Percentiles rank a stretch among this genome's conserved stretches.
These are phyloP conservation scores for Glarea lozoyensis DNA, from an alignment of 495 filamentous ascomycete species.

Conservation along the genomic window DNA sequence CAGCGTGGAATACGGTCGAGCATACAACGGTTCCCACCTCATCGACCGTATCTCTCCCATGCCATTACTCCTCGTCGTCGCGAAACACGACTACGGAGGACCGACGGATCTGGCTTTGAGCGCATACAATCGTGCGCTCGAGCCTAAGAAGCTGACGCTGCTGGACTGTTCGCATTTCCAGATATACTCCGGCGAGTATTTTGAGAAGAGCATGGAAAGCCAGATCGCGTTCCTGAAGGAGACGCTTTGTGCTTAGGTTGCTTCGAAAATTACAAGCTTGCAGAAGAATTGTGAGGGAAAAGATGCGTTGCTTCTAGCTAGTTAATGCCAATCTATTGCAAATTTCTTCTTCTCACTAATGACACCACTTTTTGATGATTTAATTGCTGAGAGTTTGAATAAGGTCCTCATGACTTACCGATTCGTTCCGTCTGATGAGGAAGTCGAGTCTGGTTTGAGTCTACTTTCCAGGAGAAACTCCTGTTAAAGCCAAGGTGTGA, in stretches of 20 bases:
- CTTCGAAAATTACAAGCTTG: too few relatives aligned
- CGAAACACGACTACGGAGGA: conserved; percentile 20
- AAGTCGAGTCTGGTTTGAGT: too few relatives aligned
- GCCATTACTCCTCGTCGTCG: conserved; percentile 27
- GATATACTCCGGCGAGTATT: conserved; percentile 21
- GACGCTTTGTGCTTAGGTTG: conserved; percentile 3
- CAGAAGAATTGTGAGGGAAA: too few relatives aligned
- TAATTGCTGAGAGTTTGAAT: too few relatives aligned
- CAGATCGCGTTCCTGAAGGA: conserved; percentile 23
- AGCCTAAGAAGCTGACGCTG: conserved; percentile 25
- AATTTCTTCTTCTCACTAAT: too few relatives aligned
- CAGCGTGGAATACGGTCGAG: conserved; percentile 22
- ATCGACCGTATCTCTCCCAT: conserved; percentile 29
- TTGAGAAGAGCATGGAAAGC: conserved; percentile 10
- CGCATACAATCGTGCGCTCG: conserved; percentile 18
- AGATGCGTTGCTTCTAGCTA: too few relatives aligned
- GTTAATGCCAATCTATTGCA: too few relatives aligned
- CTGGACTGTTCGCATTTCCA: conserved; percentile 24
- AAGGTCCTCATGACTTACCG: too few relatives aligned
- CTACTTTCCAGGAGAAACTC: too few relatives aligned
- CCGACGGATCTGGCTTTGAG: conserved; percentile 16
- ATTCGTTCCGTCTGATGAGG: too few relatives aligned
- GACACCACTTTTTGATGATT: too few relatives aligned
- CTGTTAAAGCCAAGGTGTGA: too few relatives aligned
- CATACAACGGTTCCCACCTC: conserved; percentile 18